Evolutionary conservation across 257 asterid genomes (phyloP).

Genomic region (Primulina tabacum): DNA sequence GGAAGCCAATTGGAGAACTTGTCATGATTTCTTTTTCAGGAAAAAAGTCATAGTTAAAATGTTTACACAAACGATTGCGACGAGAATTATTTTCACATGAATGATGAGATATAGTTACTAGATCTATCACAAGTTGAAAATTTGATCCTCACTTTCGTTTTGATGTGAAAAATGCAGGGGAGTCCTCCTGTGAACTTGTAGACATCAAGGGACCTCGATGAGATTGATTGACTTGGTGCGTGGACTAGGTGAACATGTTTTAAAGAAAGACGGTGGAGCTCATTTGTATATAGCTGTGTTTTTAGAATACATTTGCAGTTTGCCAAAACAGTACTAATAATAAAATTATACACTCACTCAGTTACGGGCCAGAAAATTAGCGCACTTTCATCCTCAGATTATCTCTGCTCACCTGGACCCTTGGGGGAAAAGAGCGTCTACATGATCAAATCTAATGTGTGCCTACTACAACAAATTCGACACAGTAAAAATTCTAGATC

Average conservation of each 20-base stretch:
- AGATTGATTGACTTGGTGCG: no score
- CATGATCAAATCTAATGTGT: no score
- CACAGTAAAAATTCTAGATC: no score
- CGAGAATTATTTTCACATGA: background rate
- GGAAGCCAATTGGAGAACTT: background rate
- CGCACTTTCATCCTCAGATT: no score
- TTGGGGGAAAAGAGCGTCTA: no score
- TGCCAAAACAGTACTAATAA: background rate
- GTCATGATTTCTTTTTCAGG: background rate
- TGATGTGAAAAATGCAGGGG: conserved; percentile 46
- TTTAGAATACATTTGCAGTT: background rate
- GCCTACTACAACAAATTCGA: no score
- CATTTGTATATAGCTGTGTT: conserved; percentile 16
- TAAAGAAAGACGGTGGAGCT: background rate
- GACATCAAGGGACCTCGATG: conserved; percentile 13
- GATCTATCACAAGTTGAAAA: background rate
- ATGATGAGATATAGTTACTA: background rate
- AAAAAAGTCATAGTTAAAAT: background rate
- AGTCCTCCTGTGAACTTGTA: conserved; percentile 76
- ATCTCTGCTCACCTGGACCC: no score
- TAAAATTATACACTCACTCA: no score
- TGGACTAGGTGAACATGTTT: background rate
- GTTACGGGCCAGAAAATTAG: no score
- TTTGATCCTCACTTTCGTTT: conserved; percentile 1
- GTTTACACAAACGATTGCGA: background rate